Base-by-base conservation (phyloP, 2,329 filamentous ascomycete species). In the Sporothrix pallida region DNA sequence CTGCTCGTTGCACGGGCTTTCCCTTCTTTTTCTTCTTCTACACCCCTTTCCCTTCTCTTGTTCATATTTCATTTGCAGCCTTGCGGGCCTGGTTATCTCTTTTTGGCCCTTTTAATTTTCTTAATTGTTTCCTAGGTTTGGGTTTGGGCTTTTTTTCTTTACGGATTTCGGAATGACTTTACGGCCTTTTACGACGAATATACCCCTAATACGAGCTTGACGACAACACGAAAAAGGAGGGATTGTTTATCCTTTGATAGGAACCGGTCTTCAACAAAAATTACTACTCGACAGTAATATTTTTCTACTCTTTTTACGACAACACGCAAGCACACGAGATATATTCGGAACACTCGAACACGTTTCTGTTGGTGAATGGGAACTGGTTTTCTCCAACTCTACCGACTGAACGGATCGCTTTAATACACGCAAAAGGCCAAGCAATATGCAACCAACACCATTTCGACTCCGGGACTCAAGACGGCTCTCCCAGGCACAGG, bases 21-120 rank as follows among this genome's bases (percentile, higher is more conserved):
- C 48, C 15, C 10, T 73, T 72, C 71, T 65, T 71, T 71, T 37
- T 52, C 26, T 75, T 76, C 76, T 75, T 78, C 78, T 77, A 12
- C 31, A 15, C 56, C 67, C 37, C 23, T 37, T 69, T 60, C 42
- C 23, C 77, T 76, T 79, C 79, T 78, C 75, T 74, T 74, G 75
- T 74, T 75, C 50, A 72, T 70, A 72, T 78, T 78, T 77, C 79
- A 79, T 78, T 76, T 75, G 71, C 56, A 62, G 46, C 26, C 70
- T 60, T 52, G 56, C 20, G 46, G 69, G 23, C 23, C 70, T 54
- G 67, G 48, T 20, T 48, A n/a, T 26, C 0, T 1, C 10, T 72
- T 60, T 17, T 20, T 12, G 46, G 58, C 20, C 69, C 75, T 48
- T 73, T 75, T 37, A 37, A 37, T 37, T 65, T 79, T 71, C 65